phyloP scores from a whole-genome alignment of 192 early-diverging fungal genomes.

The Umbelopsis vinacea region DNA sequence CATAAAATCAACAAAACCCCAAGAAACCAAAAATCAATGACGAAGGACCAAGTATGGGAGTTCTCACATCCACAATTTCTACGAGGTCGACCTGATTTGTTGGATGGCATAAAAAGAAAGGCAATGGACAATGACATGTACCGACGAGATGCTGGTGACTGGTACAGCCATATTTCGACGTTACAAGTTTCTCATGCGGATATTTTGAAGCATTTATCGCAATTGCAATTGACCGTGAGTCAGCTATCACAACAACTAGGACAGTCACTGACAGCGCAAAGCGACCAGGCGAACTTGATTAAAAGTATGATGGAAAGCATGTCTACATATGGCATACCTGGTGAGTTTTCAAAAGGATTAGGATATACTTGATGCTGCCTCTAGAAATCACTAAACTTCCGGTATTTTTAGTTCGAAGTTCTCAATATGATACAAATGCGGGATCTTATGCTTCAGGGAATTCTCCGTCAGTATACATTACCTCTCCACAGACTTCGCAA shows the following conservation, averaged over 20 bases:
- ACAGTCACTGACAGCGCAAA: neutral
- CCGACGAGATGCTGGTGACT: conserved; percentile 65
- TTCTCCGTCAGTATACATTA: neutral
- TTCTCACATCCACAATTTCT: conserved; percentile 68
- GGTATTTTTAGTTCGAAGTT: neutral
- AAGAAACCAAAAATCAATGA: conserved; percentile 61
- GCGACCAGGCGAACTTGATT: neutral
- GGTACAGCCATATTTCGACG: conserved; percentile 64
- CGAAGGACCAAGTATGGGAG: conserved; percentile 74
- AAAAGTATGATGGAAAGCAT: neutral
- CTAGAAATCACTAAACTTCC: neutral
- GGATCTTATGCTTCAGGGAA: neutral
- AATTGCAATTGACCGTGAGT: neutral
- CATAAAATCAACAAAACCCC: conserved; percentile 78
- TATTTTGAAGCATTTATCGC: conserved; percentile 56
- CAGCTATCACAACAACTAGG: neutral
- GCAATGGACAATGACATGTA: conserved; percentile 67
- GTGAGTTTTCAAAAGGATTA: neutral
- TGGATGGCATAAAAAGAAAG: conserved; percentile 79
- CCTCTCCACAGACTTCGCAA: neutral
- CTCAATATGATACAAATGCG: neutral
- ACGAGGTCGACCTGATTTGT: conserved; percentile 59
- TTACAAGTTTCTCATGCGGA: conserved; percentile 66
- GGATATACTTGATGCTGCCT: neutral
- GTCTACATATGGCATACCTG: neutral